Evolutionary conservation across 805 yeast genomes (phyloP).

Genomic region (Starmerella tilneyi): DNA sequence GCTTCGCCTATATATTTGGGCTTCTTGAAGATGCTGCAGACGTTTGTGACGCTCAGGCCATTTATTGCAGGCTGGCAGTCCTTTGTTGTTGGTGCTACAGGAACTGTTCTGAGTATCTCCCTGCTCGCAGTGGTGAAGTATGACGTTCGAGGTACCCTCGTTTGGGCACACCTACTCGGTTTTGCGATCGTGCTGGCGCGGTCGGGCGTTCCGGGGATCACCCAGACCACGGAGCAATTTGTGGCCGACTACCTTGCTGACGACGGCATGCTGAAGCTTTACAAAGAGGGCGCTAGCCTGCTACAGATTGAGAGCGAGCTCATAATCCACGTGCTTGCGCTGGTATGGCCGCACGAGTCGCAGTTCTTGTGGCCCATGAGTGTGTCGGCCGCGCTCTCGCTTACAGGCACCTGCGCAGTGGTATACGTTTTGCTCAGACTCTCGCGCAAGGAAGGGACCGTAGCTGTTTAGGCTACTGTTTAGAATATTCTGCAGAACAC

Average conservation of each 20-base stretch:
- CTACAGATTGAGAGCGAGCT: conserved; percentile 17
- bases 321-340: conserved; percentile 12
- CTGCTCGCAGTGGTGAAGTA: neutral
- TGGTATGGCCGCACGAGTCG: conserved; percentile 15
- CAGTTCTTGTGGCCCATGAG: conserved; percentile 17
- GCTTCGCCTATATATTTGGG: conserved; percentile 15
- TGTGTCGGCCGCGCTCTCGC: conserved; percentile 13
- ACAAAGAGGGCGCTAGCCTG: conserved; percentile 15
- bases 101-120: conserved; percentile 4
- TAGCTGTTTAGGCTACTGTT: neutral
- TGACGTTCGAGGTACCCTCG: too few relatives aligned
- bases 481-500: too few relatives aligned
- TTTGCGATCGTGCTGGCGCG: conserved; percentile 17
- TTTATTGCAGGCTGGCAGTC: conserved; percentile 7
- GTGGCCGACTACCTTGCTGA: conserved; percentile 20
- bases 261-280: conserved; percentile 20
- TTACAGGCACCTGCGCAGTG: conserved; percentile 15
- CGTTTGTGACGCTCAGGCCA: conserved; percentile 17
- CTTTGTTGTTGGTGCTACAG: conserved; percentile 4
- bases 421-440: conserved; percentile 2
- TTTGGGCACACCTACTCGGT: conserved; percentile 12
- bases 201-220: conserved; percentile 20
- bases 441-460: neutral
- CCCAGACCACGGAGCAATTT: conserved; percentile 12
- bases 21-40: conserved; percentile 19